Evolutionary conservation across 371 early-diverging fungal genomes (phyloP), one percentile per base, ranked within the genome.

Genomic region (Chytridium lagenaria): DNA sequence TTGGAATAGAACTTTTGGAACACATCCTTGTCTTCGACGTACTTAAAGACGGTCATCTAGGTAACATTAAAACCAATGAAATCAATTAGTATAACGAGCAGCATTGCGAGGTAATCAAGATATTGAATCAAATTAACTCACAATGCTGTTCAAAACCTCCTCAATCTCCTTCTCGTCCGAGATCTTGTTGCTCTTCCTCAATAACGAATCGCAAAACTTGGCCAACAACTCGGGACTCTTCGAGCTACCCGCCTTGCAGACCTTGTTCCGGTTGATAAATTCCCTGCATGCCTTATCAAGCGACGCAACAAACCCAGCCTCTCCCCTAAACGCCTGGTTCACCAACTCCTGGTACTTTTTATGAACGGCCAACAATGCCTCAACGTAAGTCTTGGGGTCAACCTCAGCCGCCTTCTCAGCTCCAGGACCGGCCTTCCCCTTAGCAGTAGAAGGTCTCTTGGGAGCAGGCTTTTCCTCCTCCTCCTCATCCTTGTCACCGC

Each of bases 131-230:
- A 44, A 44, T 44, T 44, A 31, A n/a, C 72, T 38, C 69, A 81
- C 84, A 69, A 82, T 67, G 37, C 79, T 85, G 67, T 76, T 74
- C n/a, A 89, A 74, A 69, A 82, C 82, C 23, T 83, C 87, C 70
- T 91, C 91, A 28, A 85, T 75, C 55, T 90, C 92, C 1, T 70
- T 75, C 61, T 89, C 87, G 31, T 51, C 76, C 28, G 80, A 78
- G 1, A 71, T 49, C 72, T 89, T 89, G 34, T 83, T 69, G 23
- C 80, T 81, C 78, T 88, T 92, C 68, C 91, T 90, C 61, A 95
- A 77, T 83, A 94, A 78, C 50, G 86, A 80, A 73, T 96, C 96
- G 64, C 92, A 92, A 72, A 92, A 94, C 23, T 90, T 86, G 2
- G 95, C 93, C 38, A 95, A 80, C 22, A 91, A 85, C 72, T 95